Conservation (phyloP, 2,329 filamentous ascomycete genomes). For the Curvularia sp. region DNA sequence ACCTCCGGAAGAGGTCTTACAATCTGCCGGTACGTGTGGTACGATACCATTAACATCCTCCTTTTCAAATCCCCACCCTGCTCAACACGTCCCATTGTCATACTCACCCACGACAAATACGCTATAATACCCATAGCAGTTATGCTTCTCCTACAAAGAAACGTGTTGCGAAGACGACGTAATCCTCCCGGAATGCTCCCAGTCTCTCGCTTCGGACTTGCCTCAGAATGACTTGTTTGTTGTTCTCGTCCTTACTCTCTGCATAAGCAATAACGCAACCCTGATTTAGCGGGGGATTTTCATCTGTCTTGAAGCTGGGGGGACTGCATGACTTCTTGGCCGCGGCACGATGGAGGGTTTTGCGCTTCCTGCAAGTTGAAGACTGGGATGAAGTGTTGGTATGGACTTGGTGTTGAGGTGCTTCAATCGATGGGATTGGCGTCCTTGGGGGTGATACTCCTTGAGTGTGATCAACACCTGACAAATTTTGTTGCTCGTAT, state of each 20-base stretch:
- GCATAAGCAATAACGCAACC: constrained; percentile 50
- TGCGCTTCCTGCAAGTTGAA: constrained; percentile 22
- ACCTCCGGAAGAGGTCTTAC: background rate
- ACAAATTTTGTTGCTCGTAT: too few relatives aligned
- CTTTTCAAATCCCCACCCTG: background rate
- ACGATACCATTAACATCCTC: background rate
- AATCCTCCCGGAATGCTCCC: constrained; percentile 53
- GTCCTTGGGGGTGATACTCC: too few relatives aligned
- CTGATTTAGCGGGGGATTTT: constrained; percentile 40
- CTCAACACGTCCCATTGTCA: background rate
- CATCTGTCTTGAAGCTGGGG: constrained; percentile 33
- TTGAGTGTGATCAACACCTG: too few relatives aligned
- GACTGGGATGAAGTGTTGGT: background rate
- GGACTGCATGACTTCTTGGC: constrained; percentile 18
- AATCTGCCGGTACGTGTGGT: too few relatives aligned
- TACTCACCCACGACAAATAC: background rate
- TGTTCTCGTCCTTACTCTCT: constrained; percentile 24
- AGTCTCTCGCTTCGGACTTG: constrained; percentile 51
- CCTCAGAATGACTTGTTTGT: constrained; percentile 41
- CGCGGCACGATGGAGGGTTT: background rate
- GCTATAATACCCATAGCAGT: background rate
- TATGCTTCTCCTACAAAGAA: constrained; percentile 45
- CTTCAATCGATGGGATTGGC: too few relatives aligned
- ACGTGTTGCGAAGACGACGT: constrained; percentile 53
- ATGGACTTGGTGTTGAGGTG: too few relatives aligned